Evolutionary conservation across 2,329 filamentous ascomycete genomes (phyloP).

Genomic region (Ophidiomyces ophidiicola): DNA sequence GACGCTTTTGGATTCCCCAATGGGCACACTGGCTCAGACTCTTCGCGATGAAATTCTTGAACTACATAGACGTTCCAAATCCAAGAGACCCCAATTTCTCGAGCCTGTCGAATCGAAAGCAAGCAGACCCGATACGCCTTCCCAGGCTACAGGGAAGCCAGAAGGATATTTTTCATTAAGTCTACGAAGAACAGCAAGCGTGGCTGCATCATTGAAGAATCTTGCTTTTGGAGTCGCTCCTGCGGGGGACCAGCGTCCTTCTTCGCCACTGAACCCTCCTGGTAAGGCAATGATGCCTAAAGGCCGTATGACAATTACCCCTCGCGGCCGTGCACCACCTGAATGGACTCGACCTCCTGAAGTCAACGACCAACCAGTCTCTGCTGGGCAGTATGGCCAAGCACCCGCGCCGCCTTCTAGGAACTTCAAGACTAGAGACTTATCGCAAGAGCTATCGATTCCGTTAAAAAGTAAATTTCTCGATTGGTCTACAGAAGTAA

Average conservation of each 20-base stretch:
- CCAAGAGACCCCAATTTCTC: slow-evolving; percentile 30
- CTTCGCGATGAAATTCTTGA: slow-evolving; percentile 55
- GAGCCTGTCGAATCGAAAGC: slow-evolving; percentile 26
- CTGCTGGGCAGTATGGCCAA: slow-evolving; percentile 59
- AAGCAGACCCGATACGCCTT: slow-evolving; percentile 36
- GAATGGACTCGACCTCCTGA: slow-evolving; percentile 58
- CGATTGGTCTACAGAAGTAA: slow-evolving; percentile 79
- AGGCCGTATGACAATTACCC: slow-evolving; percentile 30
- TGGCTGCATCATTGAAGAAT: slow-evolving; percentile 52
- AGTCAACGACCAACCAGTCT: slow-evolving; percentile 56
- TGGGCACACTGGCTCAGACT: slow-evolving; percentile 57
- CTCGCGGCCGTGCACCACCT: slow-evolving; percentile 41
- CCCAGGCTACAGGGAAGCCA: slow-evolving; percentile 39
- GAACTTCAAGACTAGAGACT: slow-evolving; percentile 53
- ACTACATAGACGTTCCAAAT: slow-evolving; percentile 23
- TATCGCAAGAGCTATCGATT: slow-evolving; percentile 49
- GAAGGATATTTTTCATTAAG: slow-evolving; percentile 51
- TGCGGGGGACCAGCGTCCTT: slow-evolving; percentile 23
- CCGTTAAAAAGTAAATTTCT: slow-evolving; percentile 75
- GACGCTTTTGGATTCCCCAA: slow-evolving; percentile 61
- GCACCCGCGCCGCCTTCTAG: slow-evolving; percentile 70
- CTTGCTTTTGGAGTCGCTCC: slow-evolving; percentile 42
- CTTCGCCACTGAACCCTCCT: slow-evolving; percentile 21
- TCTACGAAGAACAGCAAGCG: slow-evolving; percentile 51
- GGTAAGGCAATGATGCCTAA: slow-evolving; percentile 20